These are phyloP conservation scores for Colletotrichum chlorophyti DNA, from an alignment of 2,329 filamentous ascomycete genomes.

Conservation along the genomic window DNA sequence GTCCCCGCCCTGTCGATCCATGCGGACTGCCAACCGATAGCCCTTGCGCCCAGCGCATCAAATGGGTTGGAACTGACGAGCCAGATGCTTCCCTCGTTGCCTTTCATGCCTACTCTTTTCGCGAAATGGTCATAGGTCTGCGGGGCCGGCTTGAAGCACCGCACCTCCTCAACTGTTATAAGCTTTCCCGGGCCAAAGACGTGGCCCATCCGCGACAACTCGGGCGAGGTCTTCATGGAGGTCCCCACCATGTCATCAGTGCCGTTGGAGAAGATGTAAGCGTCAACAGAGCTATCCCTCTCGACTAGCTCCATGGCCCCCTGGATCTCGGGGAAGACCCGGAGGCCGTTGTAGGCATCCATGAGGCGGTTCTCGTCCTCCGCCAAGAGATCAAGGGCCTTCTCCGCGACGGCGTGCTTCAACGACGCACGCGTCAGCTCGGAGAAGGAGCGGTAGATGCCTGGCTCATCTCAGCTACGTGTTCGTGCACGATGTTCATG, in stretches of 20 bases:
- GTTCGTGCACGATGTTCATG: too few relatives aligned
- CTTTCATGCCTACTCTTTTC: constrained; percentile 52
- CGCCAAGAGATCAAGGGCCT: constrained; percentile 50
- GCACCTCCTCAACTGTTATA: constrained; percentile 66
- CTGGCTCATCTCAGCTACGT: constrained; percentile 44
- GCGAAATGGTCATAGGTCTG: constrained; percentile 68
- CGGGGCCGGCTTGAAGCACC: constrained; percentile 70
- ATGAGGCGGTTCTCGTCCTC: constrained; percentile 59
- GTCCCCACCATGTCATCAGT: constrained; percentile 67
- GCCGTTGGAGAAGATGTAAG: constrained; percentile 76
- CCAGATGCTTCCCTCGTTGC: constrained; percentile 62
- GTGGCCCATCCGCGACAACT: constrained; percentile 53
- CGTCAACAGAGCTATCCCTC: constrained; percentile 46
- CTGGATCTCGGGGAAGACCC: constrained; percentile 69
- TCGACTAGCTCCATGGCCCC: constrained; percentile 57
- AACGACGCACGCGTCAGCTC: constrained; percentile 69
- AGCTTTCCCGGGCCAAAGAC: constrained; percentile 54
- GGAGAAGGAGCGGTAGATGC: constrained; percentile 66
- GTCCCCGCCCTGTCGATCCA: constrained; percentile 70
- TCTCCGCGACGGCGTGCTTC: constrained; percentile 68
- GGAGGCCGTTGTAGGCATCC: constrained; percentile 68
- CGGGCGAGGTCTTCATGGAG: constrained; percentile 63
- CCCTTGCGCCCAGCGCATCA: constrained; percentile 70
- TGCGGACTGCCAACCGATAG: constrained; percentile 65
- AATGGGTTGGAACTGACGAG: constrained; percentile 77